These are phyloP conservation scores for cucumber (Cucumis sativus) DNA, from an alignment of 306 rosid genomes.

Conservation along the genomic window DNA sequence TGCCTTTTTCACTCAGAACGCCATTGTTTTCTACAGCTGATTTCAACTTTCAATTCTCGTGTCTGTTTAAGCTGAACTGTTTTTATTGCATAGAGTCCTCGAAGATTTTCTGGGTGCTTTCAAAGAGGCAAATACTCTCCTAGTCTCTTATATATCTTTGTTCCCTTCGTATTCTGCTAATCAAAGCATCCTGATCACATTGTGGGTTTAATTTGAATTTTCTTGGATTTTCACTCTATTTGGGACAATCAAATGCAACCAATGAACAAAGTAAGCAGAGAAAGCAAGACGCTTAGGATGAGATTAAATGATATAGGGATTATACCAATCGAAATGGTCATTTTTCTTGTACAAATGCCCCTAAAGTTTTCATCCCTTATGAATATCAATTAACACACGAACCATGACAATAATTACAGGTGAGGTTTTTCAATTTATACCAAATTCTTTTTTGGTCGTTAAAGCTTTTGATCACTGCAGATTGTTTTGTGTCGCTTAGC, in stretches of 20 bases:
- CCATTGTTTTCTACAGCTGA: slow-evolving; percentile 1
- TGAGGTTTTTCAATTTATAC: slow-evolving; percentile 22
- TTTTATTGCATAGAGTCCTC: neutral
- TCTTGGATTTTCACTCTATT: neutral
- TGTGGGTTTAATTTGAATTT: neutral
- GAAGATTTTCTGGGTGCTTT: slow-evolving; percentile 1
- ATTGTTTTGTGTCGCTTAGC: slow-evolving; percentile 39
- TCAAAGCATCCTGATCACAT: neutral
- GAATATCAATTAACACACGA: slow-evolving; percentile 12
- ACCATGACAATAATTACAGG: slow-evolving; percentile 7
- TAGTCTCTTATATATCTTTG: neutral
- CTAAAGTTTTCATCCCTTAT: slow-evolving; percentile 10
- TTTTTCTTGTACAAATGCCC: slow-evolving; percentile 5
- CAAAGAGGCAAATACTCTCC: neutral
- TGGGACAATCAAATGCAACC: neutral
- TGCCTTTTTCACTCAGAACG: neutral
- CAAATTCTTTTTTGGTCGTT: slow-evolving; percentile 46
- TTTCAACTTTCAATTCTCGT: neutral
- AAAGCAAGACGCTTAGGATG: neutral
- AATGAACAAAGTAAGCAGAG: neutral
- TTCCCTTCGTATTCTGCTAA: neutral
- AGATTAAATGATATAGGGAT: neutral
- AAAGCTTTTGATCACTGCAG: slow-evolving; percentile 65
- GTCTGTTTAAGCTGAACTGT: neutral
- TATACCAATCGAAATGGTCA: neutral